Conservation (phyloP, 169 alveolate genomes). For the Neospora caninum region DNA sequence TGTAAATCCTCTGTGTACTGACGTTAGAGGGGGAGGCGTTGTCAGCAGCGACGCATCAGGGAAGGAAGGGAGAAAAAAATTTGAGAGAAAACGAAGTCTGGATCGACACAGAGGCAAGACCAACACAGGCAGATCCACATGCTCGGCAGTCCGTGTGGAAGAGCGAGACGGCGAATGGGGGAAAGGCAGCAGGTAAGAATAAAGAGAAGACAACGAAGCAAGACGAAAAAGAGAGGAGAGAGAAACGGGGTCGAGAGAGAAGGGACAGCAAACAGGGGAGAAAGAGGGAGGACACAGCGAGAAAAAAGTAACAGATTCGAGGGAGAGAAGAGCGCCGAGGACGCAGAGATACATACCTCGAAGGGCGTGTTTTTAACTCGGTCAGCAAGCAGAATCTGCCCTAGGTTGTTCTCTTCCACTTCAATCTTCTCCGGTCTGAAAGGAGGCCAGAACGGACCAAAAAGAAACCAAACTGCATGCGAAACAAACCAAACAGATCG, state of each 20-base stretch:
- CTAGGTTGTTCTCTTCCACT: slow-evolving; percentile 60
- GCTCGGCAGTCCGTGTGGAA: no score
- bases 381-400: slow-evolving; percentile 62
- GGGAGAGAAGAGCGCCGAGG: no score
- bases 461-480: not conserved
- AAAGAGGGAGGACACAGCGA: not conserved
- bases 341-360: slow-evolving; percentile 37
- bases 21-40: no score
- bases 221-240: not conserved
- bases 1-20: not conserved
- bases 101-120: no score
- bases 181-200: no score
- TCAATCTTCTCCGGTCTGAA: slow-evolving; percentile 50
- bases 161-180: no score
- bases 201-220: not conserved
- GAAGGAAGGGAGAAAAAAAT: no score
- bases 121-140: no score
- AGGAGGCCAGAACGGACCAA: not conserved
- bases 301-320: no score
- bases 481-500: not conserved
- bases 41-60: no score
- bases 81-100: no score
- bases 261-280: not conserved
- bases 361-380: slow-evolving; percentile 63
- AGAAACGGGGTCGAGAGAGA: not conserved